phyloP scores from a whole-genome alignment of 2,329 filamentous ascomycete species.

The Gliomastix tumulicola region DNA sequence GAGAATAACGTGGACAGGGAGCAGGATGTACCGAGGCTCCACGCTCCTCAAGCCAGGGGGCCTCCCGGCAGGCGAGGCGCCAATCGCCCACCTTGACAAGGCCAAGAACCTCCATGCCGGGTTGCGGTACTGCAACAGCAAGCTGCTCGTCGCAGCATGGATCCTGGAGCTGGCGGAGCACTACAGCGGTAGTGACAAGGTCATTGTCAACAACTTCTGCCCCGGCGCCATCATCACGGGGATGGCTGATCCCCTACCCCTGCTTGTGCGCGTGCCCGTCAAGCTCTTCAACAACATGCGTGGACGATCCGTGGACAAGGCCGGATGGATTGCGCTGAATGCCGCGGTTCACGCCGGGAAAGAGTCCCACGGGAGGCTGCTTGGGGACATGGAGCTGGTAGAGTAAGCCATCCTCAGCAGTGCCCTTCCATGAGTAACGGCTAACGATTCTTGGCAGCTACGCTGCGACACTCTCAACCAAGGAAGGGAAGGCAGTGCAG shows the following conservation, averaged over 20 bases:
- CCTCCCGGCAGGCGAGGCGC: not conserved
- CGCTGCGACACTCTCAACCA: not conserved
- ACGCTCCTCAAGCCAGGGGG: not conserved
- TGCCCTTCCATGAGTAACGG: too few relatives aligned
- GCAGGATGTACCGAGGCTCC: constrained; percentile 14
- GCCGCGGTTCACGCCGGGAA: not conserved
- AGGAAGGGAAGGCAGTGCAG: not conserved
- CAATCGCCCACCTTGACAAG: constrained; percentile 20
- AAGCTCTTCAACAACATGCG: not conserved
- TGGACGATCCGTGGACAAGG: not conserved
- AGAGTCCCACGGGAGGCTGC: not conserved
- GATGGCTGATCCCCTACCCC: constrained; percentile 24
- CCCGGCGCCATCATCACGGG: constrained; percentile 35
- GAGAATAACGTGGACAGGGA: constrained; percentile 17
- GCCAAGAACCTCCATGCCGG: constrained; percentile 11
- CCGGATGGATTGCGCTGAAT: not conserved
- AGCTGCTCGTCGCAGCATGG: constrained; percentile 25
- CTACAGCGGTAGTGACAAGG: constrained; percentile 23
- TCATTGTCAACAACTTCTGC: constrained; percentile 37
- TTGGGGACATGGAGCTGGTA: not conserved
- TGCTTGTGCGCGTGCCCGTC: not conserved
- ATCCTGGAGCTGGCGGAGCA: constrained; percentile 24
- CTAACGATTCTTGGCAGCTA: too few relatives aligned
- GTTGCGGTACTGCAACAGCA: constrained; percentile 17
- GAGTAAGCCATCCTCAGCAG: not conserved